These are phyloP conservation scores for Cryphonectria japonica DNA, from an alignment of 2,329 filamentous ascomycete genomes.

Conservation along the genomic window DNA sequence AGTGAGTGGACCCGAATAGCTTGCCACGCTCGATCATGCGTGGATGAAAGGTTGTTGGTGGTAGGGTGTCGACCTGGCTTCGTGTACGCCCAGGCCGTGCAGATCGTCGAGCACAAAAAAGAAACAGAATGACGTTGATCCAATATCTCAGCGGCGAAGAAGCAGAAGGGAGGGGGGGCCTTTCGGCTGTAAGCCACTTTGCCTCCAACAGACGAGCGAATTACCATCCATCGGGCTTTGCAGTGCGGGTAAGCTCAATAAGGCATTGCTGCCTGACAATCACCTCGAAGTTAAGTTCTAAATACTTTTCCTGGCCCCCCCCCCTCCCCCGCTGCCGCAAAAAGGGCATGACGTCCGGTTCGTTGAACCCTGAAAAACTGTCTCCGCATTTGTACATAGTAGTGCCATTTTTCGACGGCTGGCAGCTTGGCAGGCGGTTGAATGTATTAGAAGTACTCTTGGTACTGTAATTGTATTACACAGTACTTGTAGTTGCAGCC, in stretches of 20 bases:
- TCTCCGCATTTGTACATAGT: neutral
- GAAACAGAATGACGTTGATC: conserved; percentile 8
- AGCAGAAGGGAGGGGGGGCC: neutral
- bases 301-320: too few relatives aligned
- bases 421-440: neutral
- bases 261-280: conserved; percentile 30
- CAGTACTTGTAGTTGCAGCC: neutral
- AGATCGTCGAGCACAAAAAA: neutral
- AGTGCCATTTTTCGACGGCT: neutral
- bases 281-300: neutral
- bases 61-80: neutral
- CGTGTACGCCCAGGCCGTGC: conserved; percentile 12
- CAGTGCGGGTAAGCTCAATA: conserved; percentile 11
- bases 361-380: neutral
- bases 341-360: neutral
- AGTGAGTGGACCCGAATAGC: neutral
- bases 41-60: neutral
- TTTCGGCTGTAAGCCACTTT: conserved; percentile 7
- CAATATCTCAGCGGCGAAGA: neutral
- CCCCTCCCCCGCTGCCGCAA: neutral
- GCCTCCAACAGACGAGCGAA: neutral
- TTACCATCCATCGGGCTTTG: neutral
- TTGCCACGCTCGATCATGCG: neutral
- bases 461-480: neutral
- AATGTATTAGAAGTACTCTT: neutral